Conservation (phyloP, 306 rosid genomes). For the Trifolium fragiferum region DNA sequence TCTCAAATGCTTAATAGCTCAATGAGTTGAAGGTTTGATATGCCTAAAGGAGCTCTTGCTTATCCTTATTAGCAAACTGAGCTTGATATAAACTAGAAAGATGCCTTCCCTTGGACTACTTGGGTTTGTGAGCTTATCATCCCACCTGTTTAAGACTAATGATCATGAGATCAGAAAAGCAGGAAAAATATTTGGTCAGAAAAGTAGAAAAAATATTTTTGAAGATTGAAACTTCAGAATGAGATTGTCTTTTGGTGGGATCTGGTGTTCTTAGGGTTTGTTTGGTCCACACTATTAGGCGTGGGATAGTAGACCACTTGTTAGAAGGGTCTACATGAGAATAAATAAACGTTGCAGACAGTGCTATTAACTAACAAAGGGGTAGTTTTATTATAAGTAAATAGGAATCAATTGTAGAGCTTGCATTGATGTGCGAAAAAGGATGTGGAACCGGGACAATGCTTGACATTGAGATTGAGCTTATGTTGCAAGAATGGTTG, state of each 20-base stretch:
- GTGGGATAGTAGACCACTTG: background rate
- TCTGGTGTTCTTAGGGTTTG: constrained; percentile 5
- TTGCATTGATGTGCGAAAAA: background rate
- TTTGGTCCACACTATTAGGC: background rate
- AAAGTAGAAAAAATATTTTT: background rate
- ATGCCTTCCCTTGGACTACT: constrained; percentile 22
- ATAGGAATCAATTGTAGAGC: background rate
- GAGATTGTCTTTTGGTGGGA: background rate
- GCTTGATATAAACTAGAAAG: constrained; percentile 29
- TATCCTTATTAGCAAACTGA: constrained; percentile 35
- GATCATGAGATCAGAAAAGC: constrained; percentile 4
- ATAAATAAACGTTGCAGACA: background rate
- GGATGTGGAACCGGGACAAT: background rate
- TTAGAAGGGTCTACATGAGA: background rate
- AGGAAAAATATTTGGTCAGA: background rate
- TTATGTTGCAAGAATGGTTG: background rate
- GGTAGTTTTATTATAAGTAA: background rate
- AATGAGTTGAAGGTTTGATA: constrained; percentile 34
- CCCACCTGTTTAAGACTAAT: background rate
- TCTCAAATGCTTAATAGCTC: constrained; percentile 46
- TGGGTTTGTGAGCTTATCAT: constrained; percentile 26
- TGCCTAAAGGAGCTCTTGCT: constrained; percentile 29
- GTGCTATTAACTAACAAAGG: background rate
- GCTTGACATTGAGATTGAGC: background rate
- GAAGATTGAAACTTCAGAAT: background rate